Percentiles rank a stretch among this genome's conserved stretches.
These are phyloP conservation scores for Hanseniaspora nectarophila DNA, from an alignment of 805 yeast species.

Conservation along the genomic window DNA sequence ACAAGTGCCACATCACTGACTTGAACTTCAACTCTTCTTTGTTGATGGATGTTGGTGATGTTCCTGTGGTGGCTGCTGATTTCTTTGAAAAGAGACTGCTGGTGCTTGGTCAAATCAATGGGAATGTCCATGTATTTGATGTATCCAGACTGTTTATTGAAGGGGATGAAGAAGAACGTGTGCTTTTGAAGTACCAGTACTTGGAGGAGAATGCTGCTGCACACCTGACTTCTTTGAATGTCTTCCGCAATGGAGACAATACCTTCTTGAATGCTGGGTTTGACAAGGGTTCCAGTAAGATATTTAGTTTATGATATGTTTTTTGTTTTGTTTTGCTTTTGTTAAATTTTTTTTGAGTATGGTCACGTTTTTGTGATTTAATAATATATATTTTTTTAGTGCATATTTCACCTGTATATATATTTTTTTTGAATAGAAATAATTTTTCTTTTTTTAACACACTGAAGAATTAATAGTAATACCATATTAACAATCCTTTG, in stretches of 20 bases:
- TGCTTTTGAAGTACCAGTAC: neutral
- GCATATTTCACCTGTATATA: too few species aligned
- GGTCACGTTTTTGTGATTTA: too few species aligned
- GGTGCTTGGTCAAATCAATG: constrained; percentile 6
- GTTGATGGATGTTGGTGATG: neutral
- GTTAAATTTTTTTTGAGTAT: too few species aligned
- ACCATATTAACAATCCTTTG: too few species aligned
- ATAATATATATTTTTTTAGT: too few species aligned
- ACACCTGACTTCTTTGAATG: constrained; percentile 6
- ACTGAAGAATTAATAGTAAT: neutral
- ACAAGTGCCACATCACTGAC: neutral
- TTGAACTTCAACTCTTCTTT: neutral
- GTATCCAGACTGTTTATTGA: neutral
- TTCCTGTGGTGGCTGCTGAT: neutral
- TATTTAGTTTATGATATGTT: neutral
- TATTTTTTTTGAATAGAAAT: too few species aligned
- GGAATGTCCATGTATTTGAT: constrained; percentile 7
- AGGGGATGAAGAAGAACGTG: neutral
- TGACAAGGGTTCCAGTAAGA: constrained; percentile 8
- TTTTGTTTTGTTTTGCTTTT: too few species aligned
- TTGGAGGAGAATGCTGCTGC: neutral
- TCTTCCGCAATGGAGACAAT: neutral
- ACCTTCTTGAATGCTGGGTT: constrained; percentile 5
- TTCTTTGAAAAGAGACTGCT: neutral
- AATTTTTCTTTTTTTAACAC: too few species aligned